Evolutionary conservation across 2,329 filamentous ascomycete genomes (phyloP).

Genomic region (Cladosporium sp.): DNA sequence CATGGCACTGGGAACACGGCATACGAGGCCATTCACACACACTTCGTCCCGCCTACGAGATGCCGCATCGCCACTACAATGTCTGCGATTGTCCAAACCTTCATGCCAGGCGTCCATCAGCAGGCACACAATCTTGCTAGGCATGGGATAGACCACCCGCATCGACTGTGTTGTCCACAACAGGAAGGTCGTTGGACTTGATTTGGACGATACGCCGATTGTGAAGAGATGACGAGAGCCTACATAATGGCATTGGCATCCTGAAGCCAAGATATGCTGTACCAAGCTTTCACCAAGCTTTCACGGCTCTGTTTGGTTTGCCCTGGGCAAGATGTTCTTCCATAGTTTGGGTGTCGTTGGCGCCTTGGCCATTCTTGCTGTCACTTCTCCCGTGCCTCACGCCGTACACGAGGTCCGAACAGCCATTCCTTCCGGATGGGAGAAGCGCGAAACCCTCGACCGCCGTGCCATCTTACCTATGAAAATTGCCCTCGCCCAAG

Average conservation of each 20-base stretch:
- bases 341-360: slow-evolving; percentile 22
- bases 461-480: slow-evolving; percentile 35
- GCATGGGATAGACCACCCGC: neutral
- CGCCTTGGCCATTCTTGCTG: slow-evolving; percentile 26
- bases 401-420: slow-evolving; percentile 34
- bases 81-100: too few species aligned
- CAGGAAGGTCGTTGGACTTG: neutral
- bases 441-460: slow-evolving; percentile 28
- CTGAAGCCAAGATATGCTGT: neutral
- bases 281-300: neutral
- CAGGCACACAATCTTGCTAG: neutral
- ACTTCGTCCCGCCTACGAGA: neutral
- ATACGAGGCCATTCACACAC: neutral
- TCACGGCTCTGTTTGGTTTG: neutral
- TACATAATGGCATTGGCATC: neutral
- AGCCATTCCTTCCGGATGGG: slow-evolving; percentile 31
- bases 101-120: neutral
- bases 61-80: neutral
- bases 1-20: neutral
- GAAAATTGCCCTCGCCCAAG: slow-evolving; percentile 35
- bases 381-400: slow-evolving; percentile 23
- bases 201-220: neutral
- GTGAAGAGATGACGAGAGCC: neutral
- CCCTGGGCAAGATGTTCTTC: slow-evolving; percentile 2
- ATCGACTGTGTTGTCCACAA: neutral